Conservation (phyloP, 2,329 filamentous ascomycete species). For the Cladobotryum protrusum region DNA sequence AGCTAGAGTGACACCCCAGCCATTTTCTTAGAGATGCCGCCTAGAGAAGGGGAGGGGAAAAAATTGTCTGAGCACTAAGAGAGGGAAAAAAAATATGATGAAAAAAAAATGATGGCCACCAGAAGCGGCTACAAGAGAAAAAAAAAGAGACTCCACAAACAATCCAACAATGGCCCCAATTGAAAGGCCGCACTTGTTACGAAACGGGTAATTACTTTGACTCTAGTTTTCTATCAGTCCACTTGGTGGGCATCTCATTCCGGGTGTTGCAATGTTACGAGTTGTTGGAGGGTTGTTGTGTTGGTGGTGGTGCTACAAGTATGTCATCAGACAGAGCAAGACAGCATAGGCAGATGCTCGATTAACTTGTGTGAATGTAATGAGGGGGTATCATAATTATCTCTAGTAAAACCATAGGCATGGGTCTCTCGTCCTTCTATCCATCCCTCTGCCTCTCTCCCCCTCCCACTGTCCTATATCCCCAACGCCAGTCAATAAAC, state of each 20-base stretch:
- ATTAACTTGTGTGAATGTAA: background rate
- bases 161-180: slow-evolving; percentile 2
- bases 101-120: too few species aligned
- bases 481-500: background rate
- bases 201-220: slow-evolving; percentile 8
- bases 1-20: too few species aligned
- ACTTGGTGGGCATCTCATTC: too few species aligned
- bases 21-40: too few species aligned
- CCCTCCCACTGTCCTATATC: background rate
- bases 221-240: background rate
- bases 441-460: background rate
- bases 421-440: background rate
- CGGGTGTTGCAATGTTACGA: too few species aligned
- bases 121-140: too few species aligned
- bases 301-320: too few species aligned
- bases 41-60: background rate
- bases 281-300: too few species aligned
- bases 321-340: background rate
- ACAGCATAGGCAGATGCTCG: background rate
- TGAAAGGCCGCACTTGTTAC: slow-evolving; percentile 9
- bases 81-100: too few species aligned
- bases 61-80: slow-evolving; percentile 2
- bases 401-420: background rate
- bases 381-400: background rate
- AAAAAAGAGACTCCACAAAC: slow-evolving; percentile 2